Evolutionary conservation across 2,329 filamentous ascomycete genomes (phyloP).

Genomic region (Orbilia ellipsospora): DNA sequence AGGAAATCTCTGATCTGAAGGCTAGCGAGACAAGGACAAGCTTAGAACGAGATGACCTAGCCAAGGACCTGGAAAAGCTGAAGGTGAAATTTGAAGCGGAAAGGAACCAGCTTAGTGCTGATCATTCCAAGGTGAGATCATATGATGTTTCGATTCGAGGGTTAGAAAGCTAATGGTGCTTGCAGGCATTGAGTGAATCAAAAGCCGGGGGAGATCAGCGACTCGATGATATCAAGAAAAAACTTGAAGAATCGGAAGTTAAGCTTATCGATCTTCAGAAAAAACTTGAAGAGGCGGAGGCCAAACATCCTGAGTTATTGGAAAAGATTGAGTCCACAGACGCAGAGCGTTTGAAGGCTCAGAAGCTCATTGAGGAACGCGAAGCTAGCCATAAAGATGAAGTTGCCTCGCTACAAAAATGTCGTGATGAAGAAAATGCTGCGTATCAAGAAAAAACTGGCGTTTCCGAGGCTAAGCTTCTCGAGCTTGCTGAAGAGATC

Average conservation of each 20-base stretch:
- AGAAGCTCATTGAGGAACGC: slow-evolving; percentile 21
- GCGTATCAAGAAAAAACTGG: slow-evolving; percentile 18
- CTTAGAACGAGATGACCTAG: slow-evolving; percentile 31
- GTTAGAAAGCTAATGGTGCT: neutral
- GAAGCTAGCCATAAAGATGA: slow-evolving; percentile 10
- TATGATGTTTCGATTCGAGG: too few relatives aligned
- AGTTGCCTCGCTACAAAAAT: slow-evolving; percentile 20
- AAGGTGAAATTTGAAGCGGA: slow-evolving; percentile 41
- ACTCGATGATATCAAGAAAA: slow-evolving; percentile 31
- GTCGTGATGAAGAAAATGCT: slow-evolving; percentile 13
- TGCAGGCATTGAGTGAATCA: slow-evolving; percentile 43
- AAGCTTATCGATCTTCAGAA: neutral
- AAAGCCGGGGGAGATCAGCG: slow-evolving; percentile 41
- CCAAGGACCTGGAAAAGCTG: slow-evolving; percentile 31
- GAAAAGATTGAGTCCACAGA: slow-evolving; percentile 18
- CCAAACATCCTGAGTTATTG: slow-evolving; percentile 4
- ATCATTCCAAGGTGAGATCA: slow-evolving; percentile 29
- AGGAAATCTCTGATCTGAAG: slow-evolving; percentile 33
- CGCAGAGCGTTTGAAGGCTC: slow-evolving; percentile 3
- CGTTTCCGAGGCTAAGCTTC: slow-evolving; percentile 27
- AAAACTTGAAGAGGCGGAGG: slow-evolving; percentile 24
- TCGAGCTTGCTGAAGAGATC: slow-evolving; percentile 34
- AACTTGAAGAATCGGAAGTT: slow-evolving; percentile 15
- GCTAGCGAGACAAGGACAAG: slow-evolving; percentile 22
- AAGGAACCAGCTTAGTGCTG: slow-evolving; percentile 32